Evolutionary conservation across 2,329 filamentous ascomycete species (phyloP).

Genomic region (Aspergillus uvarum): DNA sequence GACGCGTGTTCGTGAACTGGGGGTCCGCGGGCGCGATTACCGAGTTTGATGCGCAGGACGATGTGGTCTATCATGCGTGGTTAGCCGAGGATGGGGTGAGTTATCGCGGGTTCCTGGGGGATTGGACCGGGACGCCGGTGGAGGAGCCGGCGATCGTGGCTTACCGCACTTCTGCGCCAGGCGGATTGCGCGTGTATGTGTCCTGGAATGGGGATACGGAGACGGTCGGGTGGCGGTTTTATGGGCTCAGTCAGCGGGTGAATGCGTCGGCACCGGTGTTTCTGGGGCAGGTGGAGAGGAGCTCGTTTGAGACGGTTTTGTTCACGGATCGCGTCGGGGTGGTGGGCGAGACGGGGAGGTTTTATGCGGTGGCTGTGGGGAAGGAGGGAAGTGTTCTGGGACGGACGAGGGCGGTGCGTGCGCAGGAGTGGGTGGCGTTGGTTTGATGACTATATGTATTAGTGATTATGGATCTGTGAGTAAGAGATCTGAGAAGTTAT

Average conservation of each 20-base stretch:
- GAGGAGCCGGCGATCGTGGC: conserved; percentile 39
- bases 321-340: not conserved
- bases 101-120: conserved; percentile 42
- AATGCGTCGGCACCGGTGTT: not conserved
- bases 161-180: too few relatives aligned
- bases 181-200: conserved; percentile 46
- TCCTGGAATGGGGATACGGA: conserved; percentile 57
- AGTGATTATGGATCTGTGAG: not conserved
- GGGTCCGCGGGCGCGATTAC: conserved; percentile 50
- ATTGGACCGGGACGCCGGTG: conserved; percentile 40
- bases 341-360: not conserved
- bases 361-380: conserved; percentile 1
- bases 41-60: conserved; percentile 34
- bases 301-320: not conserved
- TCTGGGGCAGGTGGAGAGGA: not conserved
- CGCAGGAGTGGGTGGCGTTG: not conserved
- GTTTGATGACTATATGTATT: not conserved
- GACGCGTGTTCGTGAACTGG: conserved; percentile 59
- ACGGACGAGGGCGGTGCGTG: not conserved
- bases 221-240: conserved; percentile 52
- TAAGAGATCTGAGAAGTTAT: too few relatives aligned
- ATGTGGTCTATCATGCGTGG: conserved; percentile 41
- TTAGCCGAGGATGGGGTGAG: conserved; percentile 37
- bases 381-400: not conserved
- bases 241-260: conserved; percentile 17